Conservation (phyloP, 352 stramenopile species). For the Plasmopara viticola region DNA sequence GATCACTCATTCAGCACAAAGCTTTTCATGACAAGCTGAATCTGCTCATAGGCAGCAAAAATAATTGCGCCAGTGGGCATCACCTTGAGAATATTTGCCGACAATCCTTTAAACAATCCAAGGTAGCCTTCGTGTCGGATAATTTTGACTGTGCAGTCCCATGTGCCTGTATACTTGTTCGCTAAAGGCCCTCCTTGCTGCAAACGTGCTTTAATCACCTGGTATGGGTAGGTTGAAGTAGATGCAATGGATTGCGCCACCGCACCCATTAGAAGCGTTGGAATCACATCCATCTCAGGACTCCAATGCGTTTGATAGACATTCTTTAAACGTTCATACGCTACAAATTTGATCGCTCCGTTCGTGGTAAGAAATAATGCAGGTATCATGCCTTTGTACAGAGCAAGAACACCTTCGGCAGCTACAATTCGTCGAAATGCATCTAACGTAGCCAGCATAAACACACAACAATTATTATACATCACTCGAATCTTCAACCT, state of each 20-base stretch:
- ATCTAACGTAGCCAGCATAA: conserved; percentile 41
- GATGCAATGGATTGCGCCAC: conserved; percentile 78
- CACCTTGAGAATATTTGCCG: conserved; percentile 94
- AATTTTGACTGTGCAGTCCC: conserved; percentile 88
- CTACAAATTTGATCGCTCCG: conserved; percentile 93
- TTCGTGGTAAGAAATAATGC: conserved; percentile 95
- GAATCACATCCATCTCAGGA: conserved; percentile 59
- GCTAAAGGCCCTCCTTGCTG: conserved; percentile 86
- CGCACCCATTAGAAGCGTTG: conserved; percentile 71
- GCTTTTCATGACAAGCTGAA: conserved; percentile 46
- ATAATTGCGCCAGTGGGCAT: conserved; percentile 95
- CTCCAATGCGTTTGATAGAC: conserved; percentile 57
- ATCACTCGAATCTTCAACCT: not conserved
- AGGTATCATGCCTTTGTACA: conserved; percentile 95
- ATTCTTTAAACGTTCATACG: conserved; percentile 70
- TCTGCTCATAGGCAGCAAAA: conserved; percentile 83
- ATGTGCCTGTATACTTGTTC: conserved; percentile 87
- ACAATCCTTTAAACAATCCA: conserved; percentile 94
- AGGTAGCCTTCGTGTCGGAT: conserved; percentile 86
- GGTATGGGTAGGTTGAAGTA: conserved; percentile 91
- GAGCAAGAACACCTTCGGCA: conserved; percentile 89
- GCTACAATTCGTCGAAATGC: conserved; percentile 91
- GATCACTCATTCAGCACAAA: conserved; percentile 43
- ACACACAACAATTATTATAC: too few relatives aligned
- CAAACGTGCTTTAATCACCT: conserved; percentile 95